These are phyloP conservation scores for Talaromyces marneffei DNA, from an alignment of 2,329 filamentous ascomycete genomes.

Conservation along the genomic window DNA sequence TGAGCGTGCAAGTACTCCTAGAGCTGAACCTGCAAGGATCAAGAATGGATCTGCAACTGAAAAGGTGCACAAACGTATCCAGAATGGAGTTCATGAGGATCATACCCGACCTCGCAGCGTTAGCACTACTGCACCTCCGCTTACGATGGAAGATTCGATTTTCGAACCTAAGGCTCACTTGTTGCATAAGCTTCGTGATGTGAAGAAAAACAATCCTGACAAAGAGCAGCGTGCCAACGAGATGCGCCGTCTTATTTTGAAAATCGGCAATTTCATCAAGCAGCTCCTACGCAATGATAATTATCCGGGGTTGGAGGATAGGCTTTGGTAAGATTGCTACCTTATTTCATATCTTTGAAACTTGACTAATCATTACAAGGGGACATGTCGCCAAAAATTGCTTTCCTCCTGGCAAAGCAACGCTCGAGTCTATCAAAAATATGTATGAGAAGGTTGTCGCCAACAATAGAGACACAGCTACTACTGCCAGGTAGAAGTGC, in stretches of 20 bases:
- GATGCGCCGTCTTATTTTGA: slow-evolving; percentile 38
- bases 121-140: slow-evolving; percentile 31
- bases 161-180: slow-evolving; percentile 44
- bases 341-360: background rate
- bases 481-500: slow-evolving; percentile 12
- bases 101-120: slow-evolving; percentile 31
- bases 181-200: slow-evolving; percentile 38
- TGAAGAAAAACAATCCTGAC: slow-evolving; percentile 43
- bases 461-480: slow-evolving; percentile 20
- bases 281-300: slow-evolving; percentile 32
- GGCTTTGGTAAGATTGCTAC: slow-evolving; percentile 38
- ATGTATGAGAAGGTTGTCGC: slow-evolving; percentile 36
- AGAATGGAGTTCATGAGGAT: slow-evolving; percentile 32
- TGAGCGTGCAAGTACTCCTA: slow-evolving; percentile 40
- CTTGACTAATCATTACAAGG: slow-evolving; percentile 30
- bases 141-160: slow-evolving; percentile 38
- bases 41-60: slow-evolving; percentile 30
- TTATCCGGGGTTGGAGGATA: slow-evolving; percentile 37
- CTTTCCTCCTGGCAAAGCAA: slow-evolving; percentile 43
- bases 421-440: slow-evolving; percentile 30
- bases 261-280: slow-evolving; percentile 44
- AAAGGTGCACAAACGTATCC: slow-evolving; percentile 28
- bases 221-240: slow-evolving; percentile 40
- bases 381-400: slow-evolving; percentile 41
- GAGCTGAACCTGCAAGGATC: slow-evolving; percentile 31